Percentiles rank a stretch among this genome's conserved stretches.
Conservation (phyloP, 208 protist genomes). For the Acanthamoeba royreba region DNA sequence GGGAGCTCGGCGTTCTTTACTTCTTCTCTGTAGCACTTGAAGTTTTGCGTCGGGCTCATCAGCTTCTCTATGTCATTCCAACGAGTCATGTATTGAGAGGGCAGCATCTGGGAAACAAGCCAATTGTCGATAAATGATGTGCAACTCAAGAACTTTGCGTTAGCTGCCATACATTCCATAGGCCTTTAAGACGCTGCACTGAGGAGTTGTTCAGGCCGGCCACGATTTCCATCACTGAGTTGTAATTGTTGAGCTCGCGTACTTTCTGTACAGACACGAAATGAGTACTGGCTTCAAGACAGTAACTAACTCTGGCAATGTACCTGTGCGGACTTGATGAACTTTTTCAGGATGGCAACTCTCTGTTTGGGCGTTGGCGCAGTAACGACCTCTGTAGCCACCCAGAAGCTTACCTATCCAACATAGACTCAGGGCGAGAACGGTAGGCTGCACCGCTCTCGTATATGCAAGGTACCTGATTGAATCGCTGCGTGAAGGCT, state of each 20-base stretch:
- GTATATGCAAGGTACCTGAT: neutral
- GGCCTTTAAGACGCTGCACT: neutral
- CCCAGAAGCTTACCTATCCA: conserved; percentile 49
- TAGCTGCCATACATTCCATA: conserved; percentile 41
- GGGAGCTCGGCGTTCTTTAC: neutral
- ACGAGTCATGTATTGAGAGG: neutral
- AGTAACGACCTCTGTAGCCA: conserved; percentile 13
- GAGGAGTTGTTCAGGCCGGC: conserved; percentile 43
- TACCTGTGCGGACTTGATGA: neutral
- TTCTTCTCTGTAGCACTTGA: neutral
- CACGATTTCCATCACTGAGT: conserved; percentile 12
- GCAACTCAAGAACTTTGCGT: too few relatives aligned
- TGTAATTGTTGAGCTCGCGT: neutral
- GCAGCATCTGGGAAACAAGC: too few relatives aligned
- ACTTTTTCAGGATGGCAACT: conserved; percentile 11
- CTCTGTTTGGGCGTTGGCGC: neutral
- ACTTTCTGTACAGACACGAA: too few relatives aligned
- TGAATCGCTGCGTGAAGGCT: neutral
- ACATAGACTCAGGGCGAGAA: neutral
- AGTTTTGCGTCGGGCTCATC: neutral
- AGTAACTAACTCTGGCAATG: neutral
- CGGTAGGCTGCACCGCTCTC: too few relatives aligned
- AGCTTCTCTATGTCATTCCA: neutral
- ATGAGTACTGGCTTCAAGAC: neutral
- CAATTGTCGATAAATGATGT: too few relatives aligned